These are phyloP conservation scores for Truncatella angustata DNA, from an alignment of 2,329 filamentous ascomycete species.

Conservation along the genomic window DNA sequence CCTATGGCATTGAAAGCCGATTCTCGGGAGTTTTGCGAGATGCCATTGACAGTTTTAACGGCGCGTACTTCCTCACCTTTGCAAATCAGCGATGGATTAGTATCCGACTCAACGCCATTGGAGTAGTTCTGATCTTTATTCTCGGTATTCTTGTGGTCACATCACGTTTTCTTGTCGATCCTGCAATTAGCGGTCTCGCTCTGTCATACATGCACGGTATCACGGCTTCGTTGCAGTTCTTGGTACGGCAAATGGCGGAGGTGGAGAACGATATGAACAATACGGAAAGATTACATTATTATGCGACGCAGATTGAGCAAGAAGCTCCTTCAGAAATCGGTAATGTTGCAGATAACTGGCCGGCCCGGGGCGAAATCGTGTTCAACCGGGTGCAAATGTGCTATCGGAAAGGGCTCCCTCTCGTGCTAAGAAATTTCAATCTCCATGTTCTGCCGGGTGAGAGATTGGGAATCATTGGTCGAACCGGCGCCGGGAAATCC, in stretches of 20 bases:
- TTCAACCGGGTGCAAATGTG: slow-evolving; percentile 78
- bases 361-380: slow-evolving; percentile 77
- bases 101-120: slow-evolving; percentile 79
- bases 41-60: slow-evolving; percentile 87
- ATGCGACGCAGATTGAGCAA: slow-evolving; percentile 81
- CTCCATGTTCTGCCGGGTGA: slow-evolving; percentile 76
- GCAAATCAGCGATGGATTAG: slow-evolving; percentile 94
- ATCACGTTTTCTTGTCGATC: slow-evolving; percentile 79
- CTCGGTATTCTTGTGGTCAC: slow-evolving; percentile 90
- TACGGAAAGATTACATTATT: slow-evolving; percentile 87
- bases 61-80: slow-evolving; percentile 92
- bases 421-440: slow-evolving; percentile 68
- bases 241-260: slow-evolving; percentile 87
- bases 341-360: slow-evolving; percentile 75
- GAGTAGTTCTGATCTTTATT: slow-evolving; percentile 82
- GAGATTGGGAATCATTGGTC: slow-evolving; percentile 76
- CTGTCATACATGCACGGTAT: slow-evolving; percentile 91
- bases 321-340: slow-evolving; percentile 80
- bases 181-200: slow-evolving; percentile 83
- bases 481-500: slow-evolving; percentile 80
- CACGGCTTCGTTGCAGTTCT: slow-evolving; percentile 94
- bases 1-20: slow-evolving; percentile 77
- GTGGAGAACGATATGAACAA: slow-evolving; percentile 99
- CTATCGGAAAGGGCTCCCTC: slow-evolving; percentile 70
- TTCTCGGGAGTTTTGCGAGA: slow-evolving; percentile 70